phyloP scores from a whole-genome alignment of 805 yeast species.

The Ogataea nonfermentans region DNA sequence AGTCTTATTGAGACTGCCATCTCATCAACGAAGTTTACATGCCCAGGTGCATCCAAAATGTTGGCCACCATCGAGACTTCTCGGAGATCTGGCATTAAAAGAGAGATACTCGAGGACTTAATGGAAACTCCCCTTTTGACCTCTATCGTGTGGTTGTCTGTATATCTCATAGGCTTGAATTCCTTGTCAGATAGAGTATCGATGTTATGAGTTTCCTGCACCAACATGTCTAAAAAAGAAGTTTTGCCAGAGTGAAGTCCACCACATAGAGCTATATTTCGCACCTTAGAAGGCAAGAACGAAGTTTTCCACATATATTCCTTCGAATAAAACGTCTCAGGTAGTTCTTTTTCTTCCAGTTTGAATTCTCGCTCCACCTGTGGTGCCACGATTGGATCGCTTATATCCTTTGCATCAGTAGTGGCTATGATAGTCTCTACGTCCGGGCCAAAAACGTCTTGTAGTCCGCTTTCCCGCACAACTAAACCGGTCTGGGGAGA shows the following conservation, averaged over 20 bases:
- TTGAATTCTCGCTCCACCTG: constrained; percentile 39
- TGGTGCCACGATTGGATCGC: constrained; percentile 68
- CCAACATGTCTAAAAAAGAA: constrained; percentile 64
- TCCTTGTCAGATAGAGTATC: constrained; percentile 32
- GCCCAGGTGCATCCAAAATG: constrained; percentile 90
- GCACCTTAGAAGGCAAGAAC: constrained; percentile 56
- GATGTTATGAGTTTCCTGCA: constrained; percentile 62
- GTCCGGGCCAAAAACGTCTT: constrained; percentile 53
- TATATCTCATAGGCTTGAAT: constrained; percentile 54
- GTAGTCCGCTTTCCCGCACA: constrained; percentile 32
- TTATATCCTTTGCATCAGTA: constrained; percentile 44
- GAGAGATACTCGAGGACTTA: constrained; percentile 58
- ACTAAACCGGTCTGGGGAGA: constrained; percentile 11
- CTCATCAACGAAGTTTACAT: constrained; percentile 80
- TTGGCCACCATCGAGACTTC: constrained; percentile 59
- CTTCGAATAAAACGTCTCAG: constrained; percentile 58
- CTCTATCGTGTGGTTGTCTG: constrained; percentile 73
- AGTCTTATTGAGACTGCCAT: constrained; percentile 52
- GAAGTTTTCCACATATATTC: constrained; percentile 54
- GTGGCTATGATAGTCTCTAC: constrained; percentile 61
- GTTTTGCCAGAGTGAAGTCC: constrained; percentile 86
- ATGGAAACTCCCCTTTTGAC: constrained; percentile 67
- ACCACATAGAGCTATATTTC: constrained; percentile 81
- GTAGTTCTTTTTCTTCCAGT: constrained; percentile 53
- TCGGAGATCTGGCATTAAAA: constrained; percentile 52